Percentiles rank a stretch among this genome's conserved stretches.
phyloP scores from a whole-genome alignment of 2,329 filamentous ascomycete species.

The Akanthomyces muscarius region DNA sequence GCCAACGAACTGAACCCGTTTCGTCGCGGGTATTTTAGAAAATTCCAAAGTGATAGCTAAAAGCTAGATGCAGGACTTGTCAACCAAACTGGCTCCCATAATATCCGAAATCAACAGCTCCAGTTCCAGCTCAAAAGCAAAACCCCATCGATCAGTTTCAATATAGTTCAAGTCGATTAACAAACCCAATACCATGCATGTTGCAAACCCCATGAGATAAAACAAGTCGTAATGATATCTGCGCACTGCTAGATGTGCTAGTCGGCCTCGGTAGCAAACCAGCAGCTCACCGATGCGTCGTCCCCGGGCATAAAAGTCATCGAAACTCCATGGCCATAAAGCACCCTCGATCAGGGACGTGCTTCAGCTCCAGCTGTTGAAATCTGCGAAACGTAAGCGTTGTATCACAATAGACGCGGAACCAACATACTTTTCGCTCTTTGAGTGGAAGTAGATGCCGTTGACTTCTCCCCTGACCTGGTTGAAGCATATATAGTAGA shows the following conservation, averaged over 20 bases:
- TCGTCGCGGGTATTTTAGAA: conserved; percentile 54
- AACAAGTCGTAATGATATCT: neutral
- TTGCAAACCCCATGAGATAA: neutral
- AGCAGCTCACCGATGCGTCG: neutral
- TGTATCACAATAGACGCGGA: neutral
- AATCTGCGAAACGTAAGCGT: conserved; percentile 53
- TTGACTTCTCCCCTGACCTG: conserved; percentile 80
- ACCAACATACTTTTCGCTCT: conserved; percentile 86
- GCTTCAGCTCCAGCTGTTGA: conserved; percentile 87
- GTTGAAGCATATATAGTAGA: conserved; percentile 99
- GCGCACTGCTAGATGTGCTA: neutral
- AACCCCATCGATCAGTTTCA: conserved; percentile 8
- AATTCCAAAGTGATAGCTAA: conserved; percentile 39
- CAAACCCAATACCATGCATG: conserved; percentile 12
- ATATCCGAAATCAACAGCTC: conserved; percentile 9
- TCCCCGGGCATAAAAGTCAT: conserved; percentile 24
- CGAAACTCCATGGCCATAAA: conserved; percentile 81
- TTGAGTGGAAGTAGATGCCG: conserved; percentile 96
- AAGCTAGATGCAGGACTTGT: conserved; percentile 23
- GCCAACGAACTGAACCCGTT: conserved; percentile 60
- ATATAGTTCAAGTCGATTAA: neutral
- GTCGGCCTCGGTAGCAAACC: neutral
- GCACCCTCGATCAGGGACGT: conserved; percentile 80
- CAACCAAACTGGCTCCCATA: conserved; percentile 10
- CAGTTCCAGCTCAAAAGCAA: conserved; percentile 11